A percentile compares a stretch with the other conserved stretches of the same genome.
Conservation (phyloP, 441 rosid species). For the Populus hybrid region DNA sequence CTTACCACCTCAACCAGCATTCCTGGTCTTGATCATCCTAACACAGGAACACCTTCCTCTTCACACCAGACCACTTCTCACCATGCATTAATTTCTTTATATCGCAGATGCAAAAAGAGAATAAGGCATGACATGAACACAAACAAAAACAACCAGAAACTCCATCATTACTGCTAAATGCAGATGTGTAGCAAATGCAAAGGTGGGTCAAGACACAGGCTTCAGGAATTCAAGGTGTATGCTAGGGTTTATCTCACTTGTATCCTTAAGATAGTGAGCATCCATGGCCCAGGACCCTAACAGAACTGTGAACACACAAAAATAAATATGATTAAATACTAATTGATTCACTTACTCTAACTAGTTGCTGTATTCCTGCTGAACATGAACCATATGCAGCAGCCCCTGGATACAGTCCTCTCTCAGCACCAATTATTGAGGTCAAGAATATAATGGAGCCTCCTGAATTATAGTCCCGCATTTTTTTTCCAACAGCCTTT, state of each 20-base stretch:
- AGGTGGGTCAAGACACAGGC: not conserved
- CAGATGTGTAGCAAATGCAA: not conserved
- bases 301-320: not conserved
- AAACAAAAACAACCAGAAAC: not conserved
- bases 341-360: constrained; percentile 44
- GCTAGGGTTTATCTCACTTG: not conserved
- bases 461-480: constrained; percentile 56
- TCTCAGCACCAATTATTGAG: constrained; percentile 59
- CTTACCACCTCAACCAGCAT: not conserved
- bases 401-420: constrained; percentile 82
- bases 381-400: constrained; percentile 72
- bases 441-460: constrained; percentile 70
- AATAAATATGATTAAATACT: not conserved
- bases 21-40: not conserved
- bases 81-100: not conserved
- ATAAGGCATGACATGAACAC: not conserved
- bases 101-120: not conserved
- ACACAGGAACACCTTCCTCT: not conserved
- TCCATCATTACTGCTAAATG: not conserved
- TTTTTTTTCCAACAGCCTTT: constrained; percentile 65
- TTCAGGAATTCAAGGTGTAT: not conserved
- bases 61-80: not conserved
- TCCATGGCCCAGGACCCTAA: not conserved
- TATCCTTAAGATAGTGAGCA: not conserved
- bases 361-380: constrained; percentile 76